Percentiles rank a stretch among this genome's conserved stretches.
Evolutionary conservation across 192 early-diverging fungal genomes (phyloP).

Genomic region (Coemansia sp.): DNA sequence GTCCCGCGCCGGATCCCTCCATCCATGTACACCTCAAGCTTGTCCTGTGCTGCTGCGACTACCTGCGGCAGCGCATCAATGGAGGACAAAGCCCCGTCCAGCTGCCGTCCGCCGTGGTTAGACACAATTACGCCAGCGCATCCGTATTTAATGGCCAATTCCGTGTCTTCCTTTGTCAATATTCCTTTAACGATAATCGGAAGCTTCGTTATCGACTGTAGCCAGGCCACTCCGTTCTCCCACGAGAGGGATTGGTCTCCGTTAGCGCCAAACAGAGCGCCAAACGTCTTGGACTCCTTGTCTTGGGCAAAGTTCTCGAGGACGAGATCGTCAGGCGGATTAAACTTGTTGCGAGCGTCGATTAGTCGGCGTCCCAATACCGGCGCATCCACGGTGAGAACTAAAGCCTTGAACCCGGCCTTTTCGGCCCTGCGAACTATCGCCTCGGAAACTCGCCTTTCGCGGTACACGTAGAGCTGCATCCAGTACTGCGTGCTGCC

Average conservation of each 20-base stretch:
- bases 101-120: constrained; percentile 96
- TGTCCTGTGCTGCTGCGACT: constrained; percentile 64
- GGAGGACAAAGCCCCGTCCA: constrained; percentile 75
- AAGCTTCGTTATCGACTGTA: constrained; percentile 76
- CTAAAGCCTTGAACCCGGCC: constrained; percentile 71
- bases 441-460: constrained; percentile 62
- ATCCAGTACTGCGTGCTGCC: constrained; percentile 61
- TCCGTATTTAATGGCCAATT: constrained; percentile 74
- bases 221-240: constrained; percentile 83
- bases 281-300: constrained; percentile 39
- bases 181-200: constrained; percentile 94
- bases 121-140: constrained; percentile 84
- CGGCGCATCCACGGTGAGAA: constrained; percentile 62
- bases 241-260: constrained; percentile 79
- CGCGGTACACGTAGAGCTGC: constrained; percentile 82
- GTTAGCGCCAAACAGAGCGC: constrained; percentile 46
- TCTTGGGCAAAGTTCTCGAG: constrained; percentile 64
- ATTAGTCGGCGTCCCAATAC: constrained; percentile 57
- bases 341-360: constrained; percentile 60
- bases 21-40: constrained; percentile 89
- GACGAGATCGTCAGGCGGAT: constrained; percentile 59
- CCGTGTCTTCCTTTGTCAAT: constrained; percentile 86
- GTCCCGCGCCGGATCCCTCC: constrained; percentile 89
- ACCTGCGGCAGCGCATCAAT: constrained; percentile 91
- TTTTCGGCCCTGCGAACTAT: constrained; percentile 71